Percentiles rank a stretch among this genome's conserved stretches.
phyloP scores from a whole-genome alignment of 306 rosid species.

The Oemleria cerasiformis region DNA sequence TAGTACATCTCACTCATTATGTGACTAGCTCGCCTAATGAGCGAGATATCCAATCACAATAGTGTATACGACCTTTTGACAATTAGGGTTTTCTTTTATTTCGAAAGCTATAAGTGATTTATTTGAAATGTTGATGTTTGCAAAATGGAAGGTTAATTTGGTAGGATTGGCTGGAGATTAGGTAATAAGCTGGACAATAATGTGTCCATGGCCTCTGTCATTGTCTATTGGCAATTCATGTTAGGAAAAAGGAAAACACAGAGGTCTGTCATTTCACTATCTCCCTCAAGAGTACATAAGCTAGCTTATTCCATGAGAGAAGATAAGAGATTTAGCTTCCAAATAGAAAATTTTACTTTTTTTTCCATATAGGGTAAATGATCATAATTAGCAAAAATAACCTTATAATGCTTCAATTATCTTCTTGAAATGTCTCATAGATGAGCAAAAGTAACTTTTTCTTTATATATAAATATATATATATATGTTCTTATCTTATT shows the following conservation, averaged over 20 bases:
- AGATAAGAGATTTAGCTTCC: not conserved
- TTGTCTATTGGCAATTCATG: conserved; percentile 2
- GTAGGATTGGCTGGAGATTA: not conserved
- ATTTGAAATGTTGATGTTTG: not conserved
- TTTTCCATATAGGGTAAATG: not conserved
- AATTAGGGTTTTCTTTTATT: too few relatives aligned
- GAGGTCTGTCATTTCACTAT: conserved; percentile 6
- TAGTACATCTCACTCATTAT: too few relatives aligned
- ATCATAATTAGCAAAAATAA: not conserved
- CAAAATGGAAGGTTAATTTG: conserved; percentile 3
- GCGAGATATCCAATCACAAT: too few relatives aligned
- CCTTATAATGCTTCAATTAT: conserved; percentile 16
- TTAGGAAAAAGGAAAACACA: conserved; percentile 28
- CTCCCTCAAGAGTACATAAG: not conserved
- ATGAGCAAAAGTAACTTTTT: conserved; percentile 7
- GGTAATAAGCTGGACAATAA: not conserved
- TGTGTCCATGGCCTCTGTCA: not conserved
- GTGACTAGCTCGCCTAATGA: too few relatives aligned
- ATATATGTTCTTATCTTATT: not conserved
- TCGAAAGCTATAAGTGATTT: not conserved
- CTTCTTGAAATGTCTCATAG: not conserved
- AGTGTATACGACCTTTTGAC: too few relatives aligned
- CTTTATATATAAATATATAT: not conserved
- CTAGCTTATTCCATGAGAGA: conserved; percentile 1
- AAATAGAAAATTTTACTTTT: not conserved